These are phyloP conservation scores for Pseudogymnoascus sp. DNA, from an alignment of 2,329 filamentous ascomycete species.

Conservation along the genomic window DNA sequence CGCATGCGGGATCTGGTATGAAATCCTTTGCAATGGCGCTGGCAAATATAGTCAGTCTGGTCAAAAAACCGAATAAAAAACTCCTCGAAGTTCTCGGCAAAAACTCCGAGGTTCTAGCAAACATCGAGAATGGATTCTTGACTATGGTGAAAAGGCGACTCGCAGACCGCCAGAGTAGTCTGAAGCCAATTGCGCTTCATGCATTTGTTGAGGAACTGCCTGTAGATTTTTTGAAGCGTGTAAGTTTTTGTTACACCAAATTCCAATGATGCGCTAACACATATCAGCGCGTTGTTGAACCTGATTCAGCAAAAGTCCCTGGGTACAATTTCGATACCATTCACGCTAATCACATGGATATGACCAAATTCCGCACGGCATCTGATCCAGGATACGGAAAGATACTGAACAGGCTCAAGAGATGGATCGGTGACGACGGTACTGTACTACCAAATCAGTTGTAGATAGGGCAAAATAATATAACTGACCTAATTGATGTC, in stretches of 20 bases:
- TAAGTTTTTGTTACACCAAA: neutral
- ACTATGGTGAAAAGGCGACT: conserved; percentile 19
- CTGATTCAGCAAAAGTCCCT: conserved; percentile 26
- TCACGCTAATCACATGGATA: conserved; percentile 27
- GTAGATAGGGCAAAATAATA: neutral
- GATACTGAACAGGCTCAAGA: conserved; percentile 8
- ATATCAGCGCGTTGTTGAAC: conserved; percentile 21
- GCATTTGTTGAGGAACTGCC: conserved; percentile 33
- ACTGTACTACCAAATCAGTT: neutral
- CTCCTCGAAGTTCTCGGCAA: conserved; percentile 25
- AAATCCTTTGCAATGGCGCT: conserved; percentile 28
- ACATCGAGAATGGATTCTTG: conserved; percentile 22
- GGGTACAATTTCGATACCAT: conserved; percentile 25
- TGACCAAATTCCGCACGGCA: conserved; percentile 26
- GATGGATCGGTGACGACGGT: neutral
- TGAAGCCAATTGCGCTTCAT: conserved; percentile 21
- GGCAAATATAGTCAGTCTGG: conserved; percentile 23
- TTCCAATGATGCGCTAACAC: neutral
- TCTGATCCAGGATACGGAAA: conserved; percentile 13
- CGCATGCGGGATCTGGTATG: conserved; percentile 29
- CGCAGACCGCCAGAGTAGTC: conserved; percentile 9
- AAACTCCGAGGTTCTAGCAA: conserved; percentile 23
- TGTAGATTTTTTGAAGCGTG: conserved; percentile 17
- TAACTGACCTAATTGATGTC: neutral
- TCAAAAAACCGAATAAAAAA: conserved; percentile 28